Evolutionary conservation across 371 early-diverging fungal genomes (phyloP).

Genomic region (Capillidium heterosporum): DNA sequence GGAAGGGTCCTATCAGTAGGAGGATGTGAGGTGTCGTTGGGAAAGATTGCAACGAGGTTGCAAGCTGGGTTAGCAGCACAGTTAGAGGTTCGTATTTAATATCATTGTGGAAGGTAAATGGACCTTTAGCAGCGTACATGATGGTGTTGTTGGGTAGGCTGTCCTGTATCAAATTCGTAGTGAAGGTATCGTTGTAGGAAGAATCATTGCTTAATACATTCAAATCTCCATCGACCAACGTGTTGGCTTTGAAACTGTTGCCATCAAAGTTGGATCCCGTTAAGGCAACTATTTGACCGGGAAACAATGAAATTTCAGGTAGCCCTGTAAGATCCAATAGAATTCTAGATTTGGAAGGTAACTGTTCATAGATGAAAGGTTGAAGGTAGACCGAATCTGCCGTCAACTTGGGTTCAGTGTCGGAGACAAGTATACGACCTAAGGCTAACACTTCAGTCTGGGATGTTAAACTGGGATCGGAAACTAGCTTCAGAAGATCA

Average conservation of each 20-base stretch:
- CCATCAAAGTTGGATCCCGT: not conserved
- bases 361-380: too few species aligned
- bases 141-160: not conserved
- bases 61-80: not conserved
- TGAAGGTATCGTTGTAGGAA: not conserved
- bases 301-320: slow-evolving; percentile 9
- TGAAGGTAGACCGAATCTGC: too few species aligned
- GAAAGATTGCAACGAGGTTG: too few species aligned
- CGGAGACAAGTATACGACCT: too few species aligned
- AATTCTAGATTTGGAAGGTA: too few species aligned
- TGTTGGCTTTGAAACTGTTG: not conserved
- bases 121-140: not conserved
- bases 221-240: not conserved
- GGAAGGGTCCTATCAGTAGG: not conserved
- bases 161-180: not conserved
- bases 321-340: not conserved
- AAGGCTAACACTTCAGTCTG: too few species aligned
- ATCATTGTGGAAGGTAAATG: not conserved
- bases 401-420: too few species aligned
- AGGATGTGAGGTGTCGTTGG: not conserved
- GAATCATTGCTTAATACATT: too few species aligned
- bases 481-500: too few species aligned
- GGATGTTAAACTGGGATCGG: too few species aligned
- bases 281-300: slow-evolving; percentile 11
- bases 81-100: not conserved